Conservation (phyloP, 2,329 filamentous ascomycete genomes). For the Botrytis pseudocinerea region DNA sequence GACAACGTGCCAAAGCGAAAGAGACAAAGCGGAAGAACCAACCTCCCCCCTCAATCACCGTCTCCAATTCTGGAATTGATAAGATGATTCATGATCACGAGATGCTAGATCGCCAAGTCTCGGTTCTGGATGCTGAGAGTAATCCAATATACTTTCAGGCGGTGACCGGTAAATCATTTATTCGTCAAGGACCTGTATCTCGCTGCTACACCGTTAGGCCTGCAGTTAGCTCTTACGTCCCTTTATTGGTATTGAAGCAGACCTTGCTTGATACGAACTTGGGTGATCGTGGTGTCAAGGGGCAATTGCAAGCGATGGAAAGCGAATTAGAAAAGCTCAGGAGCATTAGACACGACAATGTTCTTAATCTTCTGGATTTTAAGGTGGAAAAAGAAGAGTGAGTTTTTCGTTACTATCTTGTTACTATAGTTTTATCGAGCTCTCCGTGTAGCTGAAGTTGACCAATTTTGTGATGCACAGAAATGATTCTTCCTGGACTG, state of each 20-base stretch:
- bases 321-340: conserved; percentile 74
- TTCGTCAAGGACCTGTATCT: conserved; percentile 65
- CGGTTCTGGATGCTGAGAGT: conserved; percentile 62
- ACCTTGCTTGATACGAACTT: conserved; percentile 58
- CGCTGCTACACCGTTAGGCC: conserved; percentile 73
- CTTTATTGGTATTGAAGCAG: conserved; percentile 72
- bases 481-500: conserved; percentile 58
- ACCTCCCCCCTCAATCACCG: conserved; percentile 38
- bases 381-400: conserved; percentile 65
- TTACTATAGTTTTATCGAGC: background rate
- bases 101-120: conserved; percentile 63
- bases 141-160: conserved; percentile 67
- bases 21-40: conserved; percentile 64
- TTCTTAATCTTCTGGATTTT: conserved; percentile 80
- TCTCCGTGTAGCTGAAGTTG: conserved; percentile 32
- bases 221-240: conserved; percentile 53
- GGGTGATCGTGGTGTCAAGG: conserved; percentile 64
- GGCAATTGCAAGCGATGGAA: conserved; percentile 75
- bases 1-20: conserved; percentile 63
- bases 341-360: conserved; percentile 70
- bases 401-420: background rate
- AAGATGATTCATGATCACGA: conserved; percentile 40
- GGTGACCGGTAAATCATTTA: conserved; percentile 67
- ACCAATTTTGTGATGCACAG: conserved; percentile 33
- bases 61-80: conserved; percentile 30